Evolutionary conservation across 306 rosid genomes (phyloP).

Genomic region (Quercus gilva): DNA sequence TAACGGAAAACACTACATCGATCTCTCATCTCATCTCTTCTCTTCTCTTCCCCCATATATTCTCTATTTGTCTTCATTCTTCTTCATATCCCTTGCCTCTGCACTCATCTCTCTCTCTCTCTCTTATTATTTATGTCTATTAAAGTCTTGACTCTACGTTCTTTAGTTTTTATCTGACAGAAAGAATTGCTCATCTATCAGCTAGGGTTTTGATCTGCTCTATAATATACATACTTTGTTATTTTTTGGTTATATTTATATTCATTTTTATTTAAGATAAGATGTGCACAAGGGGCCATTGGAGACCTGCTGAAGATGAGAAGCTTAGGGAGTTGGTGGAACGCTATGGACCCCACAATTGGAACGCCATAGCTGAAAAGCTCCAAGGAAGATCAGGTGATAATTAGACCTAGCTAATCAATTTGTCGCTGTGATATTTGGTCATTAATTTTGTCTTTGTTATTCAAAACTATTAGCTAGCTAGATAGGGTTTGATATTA

Average conservation of each 20-base stretch:
- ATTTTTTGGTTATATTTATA: background rate
- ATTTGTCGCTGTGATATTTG: background rate
- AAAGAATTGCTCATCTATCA: too few relatives aligned
- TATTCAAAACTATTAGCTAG: background rate
- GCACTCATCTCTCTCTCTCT: background rate
- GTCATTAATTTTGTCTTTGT: background rate
- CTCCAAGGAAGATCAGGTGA: slow-evolving; percentile 95
- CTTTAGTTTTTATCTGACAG: too few relatives aligned
- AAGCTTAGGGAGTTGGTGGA: slow-evolving; percentile 83
- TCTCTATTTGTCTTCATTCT: slow-evolving; percentile 15
- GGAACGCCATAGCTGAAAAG: slow-evolving; percentile 98
- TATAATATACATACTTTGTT: background rate
- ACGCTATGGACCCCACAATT: slow-evolving; percentile 94
- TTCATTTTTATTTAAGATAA: slow-evolving; percentile 12
- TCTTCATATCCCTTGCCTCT: background rate
- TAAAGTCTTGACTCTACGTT: too few relatives aligned
- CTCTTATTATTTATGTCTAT: background rate
- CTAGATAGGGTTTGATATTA: background rate
- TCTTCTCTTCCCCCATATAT: slow-evolving; percentile 52
- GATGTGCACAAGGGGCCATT: slow-evolving; percentile 97
- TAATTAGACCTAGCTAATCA: background rate
- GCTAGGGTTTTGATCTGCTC: slow-evolving; percentile 29
- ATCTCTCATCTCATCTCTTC: background rate
- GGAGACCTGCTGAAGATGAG: slow-evolving; percentile 97
- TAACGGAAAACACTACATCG: slow-evolving; percentile 73